A percentile compares a stretch with the other conserved stretches of the same genome.
Conservation (phyloP, 2,329 filamentous ascomycete species). For the Claviceps monticola region DNA sequence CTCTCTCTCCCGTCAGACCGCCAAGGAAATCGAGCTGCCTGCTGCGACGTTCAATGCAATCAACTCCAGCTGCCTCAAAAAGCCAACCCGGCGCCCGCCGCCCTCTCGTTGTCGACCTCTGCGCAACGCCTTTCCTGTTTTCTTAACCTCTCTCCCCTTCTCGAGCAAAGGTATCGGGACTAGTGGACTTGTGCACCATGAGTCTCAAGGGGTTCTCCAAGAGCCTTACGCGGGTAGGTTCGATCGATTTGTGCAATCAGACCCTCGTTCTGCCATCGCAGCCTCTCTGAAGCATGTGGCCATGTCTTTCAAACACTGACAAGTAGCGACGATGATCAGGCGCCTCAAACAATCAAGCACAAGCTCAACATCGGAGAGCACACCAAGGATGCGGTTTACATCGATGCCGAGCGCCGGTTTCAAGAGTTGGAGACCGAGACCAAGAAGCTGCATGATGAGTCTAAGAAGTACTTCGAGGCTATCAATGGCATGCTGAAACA, state of each 20-base stretch:
- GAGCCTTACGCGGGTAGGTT: slow-evolving; percentile 65
- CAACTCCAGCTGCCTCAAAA: slow-evolving; percentile 2
- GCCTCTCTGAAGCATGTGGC: neutral
- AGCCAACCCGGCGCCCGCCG: neutral
- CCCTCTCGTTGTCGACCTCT: neutral
- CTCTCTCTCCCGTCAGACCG: no score
- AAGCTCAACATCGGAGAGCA: slow-evolving; percentile 93
- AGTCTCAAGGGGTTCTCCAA: slow-evolving; percentile 96
- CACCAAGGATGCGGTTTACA: slow-evolving; percentile 89
- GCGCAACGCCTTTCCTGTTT: slow-evolving; percentile 1
- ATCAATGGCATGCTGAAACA: slow-evolving; percentile 97
- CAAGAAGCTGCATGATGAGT: slow-evolving; percentile 93
- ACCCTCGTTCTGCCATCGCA: slow-evolving; percentile 14
- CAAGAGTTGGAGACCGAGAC: slow-evolving; percentile 89
- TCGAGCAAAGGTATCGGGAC: neutral
- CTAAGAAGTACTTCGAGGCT: slow-evolving; percentile 91
- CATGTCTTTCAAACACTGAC: slow-evolving; percentile 1
- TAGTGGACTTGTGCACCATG: slow-evolving; percentile 39
- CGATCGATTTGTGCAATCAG: slow-evolving; percentile 7
- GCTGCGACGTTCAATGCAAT: slow-evolving; percentile 5
- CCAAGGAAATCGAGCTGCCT: neutral
- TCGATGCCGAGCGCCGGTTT: slow-evolving; percentile 87
- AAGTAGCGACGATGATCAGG: slow-evolving; percentile 27
- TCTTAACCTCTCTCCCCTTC: neutral
- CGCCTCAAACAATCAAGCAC: slow-evolving; percentile 81